Base-by-base conservation (phyloP, 352 stramenopile species). In the Phytophthora pini region DNA sequence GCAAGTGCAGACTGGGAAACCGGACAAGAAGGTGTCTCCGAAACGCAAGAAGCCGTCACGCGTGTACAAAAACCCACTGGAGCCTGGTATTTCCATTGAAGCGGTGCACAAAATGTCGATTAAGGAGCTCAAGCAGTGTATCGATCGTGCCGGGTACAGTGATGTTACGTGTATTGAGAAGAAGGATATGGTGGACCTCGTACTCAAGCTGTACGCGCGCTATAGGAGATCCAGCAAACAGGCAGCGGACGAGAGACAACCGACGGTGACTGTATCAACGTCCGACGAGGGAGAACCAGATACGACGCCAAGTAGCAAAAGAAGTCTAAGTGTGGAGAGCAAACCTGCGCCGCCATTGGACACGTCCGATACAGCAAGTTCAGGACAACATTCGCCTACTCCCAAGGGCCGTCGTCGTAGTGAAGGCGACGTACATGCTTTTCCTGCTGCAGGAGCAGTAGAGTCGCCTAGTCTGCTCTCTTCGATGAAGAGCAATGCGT, bases 131-230 rank as follows among this genome's bases (percentile, higher is more conserved):
- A 95, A 94, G 56, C 68, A 82, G 45, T 85, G 79, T 20, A 85
- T 93, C 22, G 78, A 83, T 20, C 79, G 84, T 17, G 85, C 81
- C 1, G 85, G 86, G 7, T 92, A 92, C 43, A 85, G 81, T 26
- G 82, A 92, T 53, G 70, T 87, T 13, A 76, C 84, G 29, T 90
- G 86, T 47, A 84, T 95, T 39, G 87, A 95, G 62, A 95, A 94
- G 67, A 74, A 79, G 41, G 87, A 95, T 24, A 75, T 95, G 38
- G 74, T 95, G 45, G 83, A 94, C 9, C 76, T 95, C n/a, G 84
- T 94, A 36, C 67, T 92, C 17, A 93, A 92, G 67, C 74, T 95
- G 1, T 87, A 93, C 54, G 68, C 73, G 12, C 80, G 83, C n/a
- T 88, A 91, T 52, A 70, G 76, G 49, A 70, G 76, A 50, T 85